Evolutionary conservation across 331 rosid genomes (phyloP).

Genomic region (Saraca asoca): DNA sequence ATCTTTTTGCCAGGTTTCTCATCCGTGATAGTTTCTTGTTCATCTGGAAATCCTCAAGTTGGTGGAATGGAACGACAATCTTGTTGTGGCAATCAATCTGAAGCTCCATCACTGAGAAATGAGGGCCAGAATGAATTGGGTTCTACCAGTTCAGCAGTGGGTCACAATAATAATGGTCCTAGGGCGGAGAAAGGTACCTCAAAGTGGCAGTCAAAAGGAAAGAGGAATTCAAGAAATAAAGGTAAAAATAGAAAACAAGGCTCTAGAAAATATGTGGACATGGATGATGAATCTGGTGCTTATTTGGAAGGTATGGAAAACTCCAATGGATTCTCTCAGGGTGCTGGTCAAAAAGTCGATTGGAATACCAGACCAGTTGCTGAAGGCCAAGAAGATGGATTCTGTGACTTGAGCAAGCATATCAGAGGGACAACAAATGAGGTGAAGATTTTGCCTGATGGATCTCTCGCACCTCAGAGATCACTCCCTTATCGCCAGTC

Average conservation of each 20-base stretch:
- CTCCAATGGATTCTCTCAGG: slow-evolving; percentile 44
- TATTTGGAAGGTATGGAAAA: slow-evolving; percentile 47
- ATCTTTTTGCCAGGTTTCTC: slow-evolving; percentile 54
- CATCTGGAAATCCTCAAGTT: slow-evolving; percentile 51
- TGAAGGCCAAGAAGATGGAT: slow-evolving; percentile 53
- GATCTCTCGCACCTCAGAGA: slow-evolving; percentile 57
- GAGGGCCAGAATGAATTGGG: slow-evolving; percentile 59
- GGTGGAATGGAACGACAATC: slow-evolving; percentile 51
- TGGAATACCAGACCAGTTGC: slow-evolving; percentile 48
- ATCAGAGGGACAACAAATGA: slow-evolving; percentile 43
- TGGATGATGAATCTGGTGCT: slow-evolving; percentile 45
- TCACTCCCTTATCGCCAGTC: slow-evolving; percentile 87
- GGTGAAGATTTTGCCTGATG: slow-evolving; percentile 58
- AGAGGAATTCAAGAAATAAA: slow-evolving; percentile 78
- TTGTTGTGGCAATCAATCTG: slow-evolving; percentile 52
- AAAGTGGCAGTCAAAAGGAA: slow-evolving; percentile 93
- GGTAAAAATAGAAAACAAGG: slow-evolving; percentile 59
- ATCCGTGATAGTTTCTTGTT: slow-evolving; percentile 46
- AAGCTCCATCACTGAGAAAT: slow-evolving; percentile 44
- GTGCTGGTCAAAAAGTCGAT: slow-evolving; percentile 52
- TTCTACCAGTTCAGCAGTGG: slow-evolving; percentile 54
- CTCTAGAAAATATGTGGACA: slow-evolving; percentile 47
- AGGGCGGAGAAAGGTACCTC: slow-evolving; percentile 71
- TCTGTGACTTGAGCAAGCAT: slow-evolving; percentile 47
- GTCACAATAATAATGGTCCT: slow-evolving; percentile 44